These are phyloP conservation scores for Aureobasidium melanogenum DNA, from an alignment of 2,329 filamentous ascomycete genomes.

Conservation along the genomic window DNA sequence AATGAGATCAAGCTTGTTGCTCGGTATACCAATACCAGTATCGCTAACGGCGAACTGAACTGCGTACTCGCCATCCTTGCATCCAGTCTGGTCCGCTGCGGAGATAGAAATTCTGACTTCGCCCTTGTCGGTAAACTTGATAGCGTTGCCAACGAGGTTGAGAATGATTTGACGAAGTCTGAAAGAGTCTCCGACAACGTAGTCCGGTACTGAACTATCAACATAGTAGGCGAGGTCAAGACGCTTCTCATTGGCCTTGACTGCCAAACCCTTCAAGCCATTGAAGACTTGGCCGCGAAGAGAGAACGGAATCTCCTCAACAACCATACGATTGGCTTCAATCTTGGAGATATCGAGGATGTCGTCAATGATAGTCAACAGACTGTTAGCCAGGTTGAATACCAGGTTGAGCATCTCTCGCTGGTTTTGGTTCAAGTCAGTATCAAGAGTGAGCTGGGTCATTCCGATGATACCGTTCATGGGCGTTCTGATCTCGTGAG, in stretches of 20 bases:
- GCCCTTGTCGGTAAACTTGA: conserved; percentile 97
- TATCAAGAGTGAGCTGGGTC: conserved; percentile 93
- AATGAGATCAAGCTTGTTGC: conserved; percentile 91
- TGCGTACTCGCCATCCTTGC: conserved; percentile 68
- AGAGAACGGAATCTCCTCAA: conserved; percentile 96
- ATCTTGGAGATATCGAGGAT: conserved; percentile 65
- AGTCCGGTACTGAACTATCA: conserved; percentile 86
- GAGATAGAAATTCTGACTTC: conserved; percentile 93
- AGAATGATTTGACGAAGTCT: conserved; percentile 91
- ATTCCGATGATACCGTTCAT: conserved; percentile 98
- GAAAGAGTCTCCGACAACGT: conserved; percentile 94
- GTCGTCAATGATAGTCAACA: conserved; percentile 91
- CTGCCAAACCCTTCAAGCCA: conserved; percentile 89
- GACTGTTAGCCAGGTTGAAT: conserved; percentile 89
- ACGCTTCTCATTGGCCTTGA: conserved; percentile 94
- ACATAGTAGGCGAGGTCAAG: conserved; percentile 89
- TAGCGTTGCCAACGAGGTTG: conserved; percentile 94
- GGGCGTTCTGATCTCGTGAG: conserved; percentile 92
- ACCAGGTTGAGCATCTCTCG: conserved; percentile 98
- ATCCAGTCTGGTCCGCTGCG: conserved; percentile 56
- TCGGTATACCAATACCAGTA: conserved; percentile 92
- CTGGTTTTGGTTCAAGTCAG: conserved; percentile 85
- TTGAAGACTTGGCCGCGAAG: conserved; percentile 93
- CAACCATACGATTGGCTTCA: conserved; percentile 94
- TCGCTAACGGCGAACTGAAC: conserved; percentile 95